A percentile compares a stretch with the other conserved stretches of the same genome.
phyloP scores from a whole-genome alignment of 2,329 filamentous ascomycete species.

The Fusarium nisikadoi region DNA sequence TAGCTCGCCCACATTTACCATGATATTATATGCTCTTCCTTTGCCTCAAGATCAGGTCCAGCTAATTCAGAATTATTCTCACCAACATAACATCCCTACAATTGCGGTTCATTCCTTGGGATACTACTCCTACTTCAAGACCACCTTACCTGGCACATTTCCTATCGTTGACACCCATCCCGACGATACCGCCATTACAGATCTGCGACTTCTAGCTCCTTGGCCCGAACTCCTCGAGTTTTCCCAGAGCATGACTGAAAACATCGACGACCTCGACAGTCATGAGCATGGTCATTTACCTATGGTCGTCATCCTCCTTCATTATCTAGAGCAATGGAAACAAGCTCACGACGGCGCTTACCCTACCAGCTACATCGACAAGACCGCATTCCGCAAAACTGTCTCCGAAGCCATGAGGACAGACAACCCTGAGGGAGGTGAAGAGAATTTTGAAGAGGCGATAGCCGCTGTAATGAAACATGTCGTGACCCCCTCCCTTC shows the following conservation, averaged over 20 bases:
- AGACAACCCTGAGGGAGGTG: constrained; percentile 82
- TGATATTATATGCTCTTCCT: constrained; percentile 66
- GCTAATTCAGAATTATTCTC: constrained; percentile 59
- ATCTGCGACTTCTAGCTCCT: constrained; percentile 84
- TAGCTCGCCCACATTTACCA: constrained; percentile 57
- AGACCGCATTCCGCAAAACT: constrained; percentile 80
- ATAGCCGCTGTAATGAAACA: constrained; percentile 87
- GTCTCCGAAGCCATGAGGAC: constrained; percentile 75
- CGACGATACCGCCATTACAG: constrained; percentile 83
- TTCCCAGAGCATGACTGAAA: constrained; percentile 70
- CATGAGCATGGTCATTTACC: constrained; percentile 93
- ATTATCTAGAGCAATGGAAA: constrained; percentile 87
- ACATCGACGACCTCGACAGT: constrained; percentile 75
- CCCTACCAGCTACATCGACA: constrained; percentile 84
- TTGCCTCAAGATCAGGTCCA: constrained; percentile 57
- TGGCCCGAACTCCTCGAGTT: constrained; percentile 85
- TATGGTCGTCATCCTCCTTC: constrained; percentile 82
- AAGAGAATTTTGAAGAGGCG: constrained; percentile 98
- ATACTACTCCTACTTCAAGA: constrained; percentile 90
- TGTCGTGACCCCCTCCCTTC: constrained; percentile 75
- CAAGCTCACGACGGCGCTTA: constrained; percentile 71
- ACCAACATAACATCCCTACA: constrained; percentile 73
- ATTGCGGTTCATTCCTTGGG: constrained; percentile 89
- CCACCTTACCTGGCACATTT: constrained; percentile 80
- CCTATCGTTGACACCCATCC: constrained; percentile 97